A percentile compares a stretch with the other conserved stretches of the same genome.
These are phyloP conservation scores for Pythium dissimile DNA, from an alignment of 352 stramenopile species.

Conservation along the genomic window DNA sequence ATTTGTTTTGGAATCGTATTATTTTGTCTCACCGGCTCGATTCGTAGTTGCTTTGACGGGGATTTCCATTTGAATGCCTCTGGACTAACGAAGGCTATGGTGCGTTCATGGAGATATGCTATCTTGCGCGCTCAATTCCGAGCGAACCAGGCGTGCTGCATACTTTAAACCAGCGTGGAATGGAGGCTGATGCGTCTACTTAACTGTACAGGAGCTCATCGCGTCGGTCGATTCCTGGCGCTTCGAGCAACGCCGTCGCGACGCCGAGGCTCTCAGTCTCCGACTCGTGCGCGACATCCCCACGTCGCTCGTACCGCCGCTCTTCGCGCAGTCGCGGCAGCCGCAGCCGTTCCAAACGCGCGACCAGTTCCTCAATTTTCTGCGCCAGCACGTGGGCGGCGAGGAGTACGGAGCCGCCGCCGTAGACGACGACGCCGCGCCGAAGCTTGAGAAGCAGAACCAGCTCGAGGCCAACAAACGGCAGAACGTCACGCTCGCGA, in stretches of 20 bases:
- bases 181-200: not conserved
- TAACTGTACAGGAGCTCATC: conserved; percentile 33
- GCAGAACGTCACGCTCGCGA: conserved; percentile 33
- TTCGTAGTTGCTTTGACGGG: not conserved
- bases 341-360: conserved; percentile 28
- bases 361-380: conserved; percentile 31
- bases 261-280: conserved; percentile 49
- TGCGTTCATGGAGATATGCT: not conserved
- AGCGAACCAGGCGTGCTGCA: not conserved
- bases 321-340: conserved; percentile 1
- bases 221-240: conserved; percentile 38
- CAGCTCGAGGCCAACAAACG: conserved; percentile 30
- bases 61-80: not conserved
- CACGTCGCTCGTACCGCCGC: conserved; percentile 31
- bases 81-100: not conserved
- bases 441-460: conserved; percentile 26
- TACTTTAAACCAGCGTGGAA: not conserved
- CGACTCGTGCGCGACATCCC: conserved; percentile 40
- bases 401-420: too few species aligned
- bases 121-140: not conserved
- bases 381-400: conserved; percentile 37
- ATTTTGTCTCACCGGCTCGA: not conserved
- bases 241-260: conserved; percentile 43
- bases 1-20: not conserved
- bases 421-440: not conserved